phyloP scores from a whole-genome alignment of 805 yeast genomes.

The Vanderwaltozyma yarrowii region DNA sequence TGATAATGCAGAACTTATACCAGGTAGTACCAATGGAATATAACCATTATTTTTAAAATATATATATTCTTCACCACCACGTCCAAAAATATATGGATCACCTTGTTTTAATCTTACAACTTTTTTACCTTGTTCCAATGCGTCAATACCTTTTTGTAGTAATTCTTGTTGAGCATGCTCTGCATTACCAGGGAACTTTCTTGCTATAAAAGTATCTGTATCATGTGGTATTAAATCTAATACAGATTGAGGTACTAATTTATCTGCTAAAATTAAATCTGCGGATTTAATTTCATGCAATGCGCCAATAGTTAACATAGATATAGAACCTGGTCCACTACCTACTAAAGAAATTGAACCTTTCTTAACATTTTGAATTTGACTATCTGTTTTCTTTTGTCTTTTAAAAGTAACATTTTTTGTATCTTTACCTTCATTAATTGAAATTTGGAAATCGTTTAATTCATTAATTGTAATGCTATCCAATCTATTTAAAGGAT shows the following conservation, averaged over 20 bases:
- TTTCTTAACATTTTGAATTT: slow-evolving; percentile 4
- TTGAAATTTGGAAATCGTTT: slow-evolving; percentile 1
- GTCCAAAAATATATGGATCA: slow-evolving; percentile 91
- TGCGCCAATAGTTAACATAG: slow-evolving; percentile 78
- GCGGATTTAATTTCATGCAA: slow-evolving; percentile 70
- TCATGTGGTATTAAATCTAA: slow-evolving; percentile 68
- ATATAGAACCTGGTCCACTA: slow-evolving; percentile 85
- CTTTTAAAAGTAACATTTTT: neutral
- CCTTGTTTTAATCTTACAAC: slow-evolving; percentile 93
- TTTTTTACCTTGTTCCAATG: slow-evolving; percentile 52
- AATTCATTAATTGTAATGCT: slow-evolving; percentile 40
- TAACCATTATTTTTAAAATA: slow-evolving; percentile 62
- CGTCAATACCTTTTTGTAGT: slow-evolving; percentile 58
- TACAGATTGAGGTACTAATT: slow-evolving; percentile 83
- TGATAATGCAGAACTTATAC: slow-evolving; percentile 80
- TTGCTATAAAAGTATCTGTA: slow-evolving; percentile 74
- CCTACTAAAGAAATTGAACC: slow-evolving; percentile 81
- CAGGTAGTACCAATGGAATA: slow-evolving; percentile 69
- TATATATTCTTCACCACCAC: slow-evolving; percentile 87
- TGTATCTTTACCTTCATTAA: neutral
- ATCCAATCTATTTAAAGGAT: slow-evolving; percentile 60
- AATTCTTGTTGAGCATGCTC: slow-evolving; percentile 86
- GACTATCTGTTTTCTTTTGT: neutral
- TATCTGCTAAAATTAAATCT: slow-evolving; percentile 80
- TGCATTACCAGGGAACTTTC: slow-evolving; percentile 95